Evolutionary conservation across 768 basidiomycete genomes (phyloP).

Genomic region (Dictyophora rubrovolvata): DNA sequence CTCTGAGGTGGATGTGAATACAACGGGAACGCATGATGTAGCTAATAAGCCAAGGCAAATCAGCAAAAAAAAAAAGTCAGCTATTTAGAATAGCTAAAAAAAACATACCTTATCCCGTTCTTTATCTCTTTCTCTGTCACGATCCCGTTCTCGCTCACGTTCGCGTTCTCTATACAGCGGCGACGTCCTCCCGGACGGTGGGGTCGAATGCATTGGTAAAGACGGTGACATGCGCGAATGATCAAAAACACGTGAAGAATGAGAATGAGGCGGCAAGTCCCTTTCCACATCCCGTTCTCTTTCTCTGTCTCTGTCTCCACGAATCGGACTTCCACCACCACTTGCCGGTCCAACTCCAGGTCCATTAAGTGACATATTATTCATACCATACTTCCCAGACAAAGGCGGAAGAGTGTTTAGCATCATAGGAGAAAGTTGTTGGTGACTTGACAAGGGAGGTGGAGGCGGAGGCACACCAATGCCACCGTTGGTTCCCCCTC

Average conservation of each 20-base stretch:
- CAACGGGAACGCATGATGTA: neutral
- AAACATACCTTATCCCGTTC: conserved; percentile 14
- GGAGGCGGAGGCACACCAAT: neutral
- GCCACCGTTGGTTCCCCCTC: neutral
- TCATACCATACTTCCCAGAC: neutral
- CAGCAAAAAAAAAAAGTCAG: neutral
- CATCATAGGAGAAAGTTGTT: neutral
- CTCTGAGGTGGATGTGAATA: neutral
- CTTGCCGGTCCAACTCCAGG: neutral
- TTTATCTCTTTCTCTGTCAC: conserved; percentile 15
- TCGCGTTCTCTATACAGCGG: conserved; percentile 7
- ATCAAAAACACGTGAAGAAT: neutral
- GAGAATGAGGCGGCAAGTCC: neutral
- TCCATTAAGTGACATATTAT: neutral
- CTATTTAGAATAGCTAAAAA: neutral
- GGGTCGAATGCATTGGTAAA: neutral
- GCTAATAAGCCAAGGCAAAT: neutral
- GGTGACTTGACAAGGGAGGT: neutral
- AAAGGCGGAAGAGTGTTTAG: neutral
- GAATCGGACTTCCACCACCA: neutral
- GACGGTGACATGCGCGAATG: neutral
- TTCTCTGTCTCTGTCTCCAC: neutral
- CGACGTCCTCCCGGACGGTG: neutral
- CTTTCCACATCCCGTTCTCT: neutral
- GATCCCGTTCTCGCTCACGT: conserved; percentile 9